Conservation (phyloP, 352 stramenopile species). For the Aphanomyces astaci region DNA sequence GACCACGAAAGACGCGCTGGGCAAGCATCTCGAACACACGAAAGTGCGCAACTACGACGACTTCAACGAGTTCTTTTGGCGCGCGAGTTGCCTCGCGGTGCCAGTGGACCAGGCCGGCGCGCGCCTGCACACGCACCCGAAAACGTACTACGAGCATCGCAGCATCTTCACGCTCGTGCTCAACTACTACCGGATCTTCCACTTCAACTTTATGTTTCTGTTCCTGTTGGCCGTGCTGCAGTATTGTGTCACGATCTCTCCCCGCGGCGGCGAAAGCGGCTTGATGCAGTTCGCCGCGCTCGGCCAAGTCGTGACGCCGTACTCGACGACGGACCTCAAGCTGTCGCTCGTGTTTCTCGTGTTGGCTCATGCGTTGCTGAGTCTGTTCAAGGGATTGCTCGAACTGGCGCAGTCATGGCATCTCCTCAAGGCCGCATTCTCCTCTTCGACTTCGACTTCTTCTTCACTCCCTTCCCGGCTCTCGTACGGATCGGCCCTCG, state of each 20-base stretch:
- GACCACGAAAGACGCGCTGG: constrained; percentile 49
- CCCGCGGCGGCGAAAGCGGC: constrained; percentile 42
- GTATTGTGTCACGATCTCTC: constrained; percentile 54
- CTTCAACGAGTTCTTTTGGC: constrained; percentile 79
- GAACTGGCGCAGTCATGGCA: constrained; percentile 58
- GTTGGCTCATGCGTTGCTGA: constrained; percentile 40
- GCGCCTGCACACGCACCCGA: constrained; percentile 54
- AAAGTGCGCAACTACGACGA: constrained; percentile 74
- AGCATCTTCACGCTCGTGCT: constrained; percentile 68
- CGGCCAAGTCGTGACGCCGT: constrained; percentile 46
- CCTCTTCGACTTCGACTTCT: constrained; percentile 26
- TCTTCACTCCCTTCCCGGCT: constrained; percentile 24
- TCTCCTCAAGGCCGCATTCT: constrained; percentile 35
- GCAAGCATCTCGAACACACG: constrained; percentile 56
- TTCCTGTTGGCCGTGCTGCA: constrained; percentile 48
- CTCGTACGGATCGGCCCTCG: constrained; percentile 51
- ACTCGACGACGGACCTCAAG: constrained; percentile 48
- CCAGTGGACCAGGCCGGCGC: constrained; percentile 42
- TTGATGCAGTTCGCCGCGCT: constrained; percentile 54
- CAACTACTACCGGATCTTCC: constrained; percentile 74
- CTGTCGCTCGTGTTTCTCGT: constrained; percentile 50
- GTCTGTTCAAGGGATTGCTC: constrained; percentile 47
- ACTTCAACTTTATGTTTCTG: constrained; percentile 77
- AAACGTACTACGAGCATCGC: constrained; percentile 72
- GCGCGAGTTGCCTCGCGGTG: constrained; percentile 52